Evolutionary conservation across 768 basidiomycete species (phyloP).

Genomic region (Phlebiopsis flavidoalba): DNA sequence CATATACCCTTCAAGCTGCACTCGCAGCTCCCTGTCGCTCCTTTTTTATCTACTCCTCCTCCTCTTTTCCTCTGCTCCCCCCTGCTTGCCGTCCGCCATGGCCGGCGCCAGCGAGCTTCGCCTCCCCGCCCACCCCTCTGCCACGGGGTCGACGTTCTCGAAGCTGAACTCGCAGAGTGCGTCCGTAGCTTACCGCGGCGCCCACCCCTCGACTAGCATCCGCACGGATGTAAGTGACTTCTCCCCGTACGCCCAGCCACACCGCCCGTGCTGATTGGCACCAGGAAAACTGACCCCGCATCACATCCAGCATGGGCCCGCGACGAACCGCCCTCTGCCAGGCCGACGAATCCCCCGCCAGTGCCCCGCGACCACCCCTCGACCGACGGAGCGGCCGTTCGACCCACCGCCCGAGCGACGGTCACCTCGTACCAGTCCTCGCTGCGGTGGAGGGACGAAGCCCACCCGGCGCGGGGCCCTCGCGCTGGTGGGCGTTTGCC

Average conservation of each 20-base stretch:
- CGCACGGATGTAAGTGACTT: conserved; percentile 58
- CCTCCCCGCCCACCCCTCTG: conserved; percentile 9
- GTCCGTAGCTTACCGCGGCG: conserved; percentile 23
- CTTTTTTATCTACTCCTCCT: neutral
- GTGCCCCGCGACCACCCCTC: conserved; percentile 19
- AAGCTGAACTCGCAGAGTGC: conserved; percentile 19
- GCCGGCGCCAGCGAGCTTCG: conserved; percentile 1
- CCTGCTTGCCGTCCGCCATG: neutral
- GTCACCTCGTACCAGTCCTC: conserved; percentile 46
- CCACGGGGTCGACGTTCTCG: conserved; percentile 20
- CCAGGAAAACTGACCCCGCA: neutral
- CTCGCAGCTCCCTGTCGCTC: conserved; percentile 4
- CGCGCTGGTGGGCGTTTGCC: conserved; percentile 74
- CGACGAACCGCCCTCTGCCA: conserved; percentile 78
- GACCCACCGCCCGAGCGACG: conserved; percentile 45
- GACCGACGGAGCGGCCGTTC: conserved; percentile 34
- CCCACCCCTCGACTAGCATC: conserved; percentile 38
- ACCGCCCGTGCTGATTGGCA: neutral
- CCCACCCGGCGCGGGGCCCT: conserved; percentile 21
- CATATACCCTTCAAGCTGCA: neutral
- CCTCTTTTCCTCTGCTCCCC: conserved; percentile 9
- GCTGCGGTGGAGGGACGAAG: conserved; percentile 22
- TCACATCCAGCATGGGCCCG: conserved; percentile 65
- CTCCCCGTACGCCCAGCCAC: conserved; percentile 50
- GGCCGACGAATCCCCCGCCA: conserved; percentile 35